Evolutionary conservation across 1,284 basidiomycete species (phyloP), one percentile per base, ranked within the genome.

Genomic region (Pholiota adiposa): DNA sequence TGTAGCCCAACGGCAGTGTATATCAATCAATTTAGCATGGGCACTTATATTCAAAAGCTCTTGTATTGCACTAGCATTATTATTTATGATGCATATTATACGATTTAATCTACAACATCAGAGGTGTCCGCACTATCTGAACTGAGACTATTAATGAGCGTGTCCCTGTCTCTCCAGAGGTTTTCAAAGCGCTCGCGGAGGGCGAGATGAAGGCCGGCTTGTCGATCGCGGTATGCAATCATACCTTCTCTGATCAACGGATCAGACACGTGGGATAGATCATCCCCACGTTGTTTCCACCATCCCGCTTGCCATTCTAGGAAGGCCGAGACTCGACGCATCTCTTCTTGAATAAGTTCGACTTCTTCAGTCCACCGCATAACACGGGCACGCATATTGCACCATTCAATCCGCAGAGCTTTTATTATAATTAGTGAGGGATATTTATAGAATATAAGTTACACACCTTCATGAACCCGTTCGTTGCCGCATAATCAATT

Each of bases 341-440:
- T 49, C n/a, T 36, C 43, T 38, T 49, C 48, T 29, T 34, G 33
- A 16, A 52, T 3, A 36, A 52, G 51, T 9, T 12, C 6, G 4
- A 52, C 51, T 38, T 52, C 51, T 25, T 52, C 51, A 12, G 31
- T n/a, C 19, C 33, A 52, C 4, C 51, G 31, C 51, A 52, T 36
- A 6, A 23, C 16, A 23, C 51, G 51, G 11, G 51, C 31, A 4
- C 51, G 34, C 34, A 38, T 25, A 25, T 52, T 14, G 34, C 51
- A 52, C 51, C 51, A 52, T 25, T 34, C 51, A 14, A 52, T 52
- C 29, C 48, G 48, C 5, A 31, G 48, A 4, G 48, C 48, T 50
- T 7, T 9, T 7, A 1, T 41, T 9, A 21, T 19, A 7, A 11
- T 4, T 19, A 21, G 18, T 8, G 3, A 19, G n/a, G 18, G 18